Conservation (phyloP, 306 rosid species). For the Crataegus laevigata region DNA sequence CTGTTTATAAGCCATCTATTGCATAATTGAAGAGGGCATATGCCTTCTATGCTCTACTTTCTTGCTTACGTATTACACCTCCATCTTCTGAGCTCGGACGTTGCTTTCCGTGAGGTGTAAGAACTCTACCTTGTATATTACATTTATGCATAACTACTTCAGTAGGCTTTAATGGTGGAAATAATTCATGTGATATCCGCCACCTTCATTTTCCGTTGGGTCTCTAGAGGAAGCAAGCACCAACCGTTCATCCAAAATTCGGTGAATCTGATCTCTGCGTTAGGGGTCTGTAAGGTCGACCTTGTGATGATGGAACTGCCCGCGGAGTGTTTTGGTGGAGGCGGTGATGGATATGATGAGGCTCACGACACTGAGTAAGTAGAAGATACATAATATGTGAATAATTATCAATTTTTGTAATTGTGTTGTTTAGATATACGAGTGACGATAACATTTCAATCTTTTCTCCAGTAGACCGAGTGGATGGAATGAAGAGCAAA, state of each 20-base stretch:
- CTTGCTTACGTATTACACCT: background rate
- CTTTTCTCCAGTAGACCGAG: constrained; percentile 31
- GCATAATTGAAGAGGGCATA: too few relatives aligned
- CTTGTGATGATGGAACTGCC: constrained; percentile 22
- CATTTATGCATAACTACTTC: background rate
- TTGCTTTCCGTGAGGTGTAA: constrained; percentile 32
- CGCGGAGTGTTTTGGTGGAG: constrained; percentile 17
- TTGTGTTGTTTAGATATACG: background rate
- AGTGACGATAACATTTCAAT: background rate
- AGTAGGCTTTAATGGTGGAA: background rate
- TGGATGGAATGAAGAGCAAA: constrained; percentile 36
- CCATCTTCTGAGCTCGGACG: too few relatives aligned
- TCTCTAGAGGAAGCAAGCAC: constrained; percentile 6
- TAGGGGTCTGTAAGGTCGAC: background rate
- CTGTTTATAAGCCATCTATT: too few relatives aligned
- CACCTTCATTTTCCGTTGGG: constrained; percentile 13
- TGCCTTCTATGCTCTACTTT: too few relatives aligned
- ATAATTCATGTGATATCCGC: background rate
- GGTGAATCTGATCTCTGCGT: constrained; percentile 29
- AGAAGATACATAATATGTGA: background rate
- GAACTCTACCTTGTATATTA: background rate
- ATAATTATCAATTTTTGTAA: background rate
- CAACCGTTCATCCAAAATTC: constrained; percentile 25
- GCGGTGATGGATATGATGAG: constrained; percentile 34
- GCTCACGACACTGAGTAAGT: constrained; percentile 41